phyloP scores from a whole-genome alignment of 768 basidiomycete genomes.

The Lanmaoa rubissima region DNA sequence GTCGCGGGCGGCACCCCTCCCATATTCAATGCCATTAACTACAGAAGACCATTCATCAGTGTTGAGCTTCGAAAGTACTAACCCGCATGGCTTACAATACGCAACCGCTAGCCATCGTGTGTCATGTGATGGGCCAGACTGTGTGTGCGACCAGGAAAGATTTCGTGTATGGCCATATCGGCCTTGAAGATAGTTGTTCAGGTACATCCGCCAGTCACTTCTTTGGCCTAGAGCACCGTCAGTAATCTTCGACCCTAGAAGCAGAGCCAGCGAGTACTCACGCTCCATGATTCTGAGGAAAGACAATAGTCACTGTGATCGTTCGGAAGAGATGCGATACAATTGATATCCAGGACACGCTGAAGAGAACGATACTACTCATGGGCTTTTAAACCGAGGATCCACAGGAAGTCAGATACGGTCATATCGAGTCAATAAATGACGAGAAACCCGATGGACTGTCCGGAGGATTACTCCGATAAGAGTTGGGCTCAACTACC shows the following conservation, averaged over 20 bases:
- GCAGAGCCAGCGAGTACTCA: conserved; percentile 4
- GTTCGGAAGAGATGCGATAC: background rate
- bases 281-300: conserved; percentile 14
- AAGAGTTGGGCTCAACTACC: conserved; percentile 11
- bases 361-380: conserved; percentile 3
- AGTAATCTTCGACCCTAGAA: background rate
- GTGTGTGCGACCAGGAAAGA: conserved; percentile 23
- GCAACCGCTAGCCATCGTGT: conserved; percentile 25
- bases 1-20: conserved; percentile 25
- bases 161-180: conserved; percentile 30
- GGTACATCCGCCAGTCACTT: conserved; percentile 29
- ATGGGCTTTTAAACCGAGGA: conserved; percentile 23
- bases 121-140: conserved; percentile 24
- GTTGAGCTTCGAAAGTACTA: background rate
- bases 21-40: conserved; percentile 30
- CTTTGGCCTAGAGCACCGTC: conserved; percentile 14
- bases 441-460: conserved; percentile 14
- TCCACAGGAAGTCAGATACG: conserved; percentile 23
- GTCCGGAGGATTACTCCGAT: conserved; percentile 1
- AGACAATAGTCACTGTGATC: background rate
- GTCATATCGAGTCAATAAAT: conserved; percentile 28
- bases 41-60: background rate
- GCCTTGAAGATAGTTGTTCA: conserved; percentile 32
- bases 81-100: conserved; percentile 20
- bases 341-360: conserved; percentile 5